phyloP scores from a whole-genome alignment of 2,329 filamentous ascomycete genomes.

The Talaromyces sp. region DNA sequence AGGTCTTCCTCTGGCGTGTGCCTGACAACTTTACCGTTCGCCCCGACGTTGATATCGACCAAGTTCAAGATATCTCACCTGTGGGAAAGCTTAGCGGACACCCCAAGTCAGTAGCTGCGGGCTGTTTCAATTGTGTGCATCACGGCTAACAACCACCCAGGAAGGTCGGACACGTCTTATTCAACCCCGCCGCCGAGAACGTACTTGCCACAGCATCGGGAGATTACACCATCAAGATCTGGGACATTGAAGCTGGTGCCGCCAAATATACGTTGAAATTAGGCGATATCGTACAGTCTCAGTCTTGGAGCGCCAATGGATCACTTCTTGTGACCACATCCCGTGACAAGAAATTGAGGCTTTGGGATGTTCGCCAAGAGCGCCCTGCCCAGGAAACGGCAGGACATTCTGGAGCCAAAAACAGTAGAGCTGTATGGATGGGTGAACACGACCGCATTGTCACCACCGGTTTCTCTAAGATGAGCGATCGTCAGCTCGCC shows the following conservation, averaged over 20 bases:
- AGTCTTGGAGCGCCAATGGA: conserved; percentile 92
- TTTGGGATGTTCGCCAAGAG: conserved; percentile 97
- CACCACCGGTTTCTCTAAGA: conserved; percentile 94
- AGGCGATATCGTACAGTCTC: conserved; percentile 86
- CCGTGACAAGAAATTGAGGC: conserved; percentile 93
- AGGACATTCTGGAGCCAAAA: conserved; percentile 92
- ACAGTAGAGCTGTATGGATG: conserved; percentile 94
- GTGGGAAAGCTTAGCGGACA: conserved; percentile 81
- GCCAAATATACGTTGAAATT: conserved; percentile 75
- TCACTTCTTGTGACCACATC: conserved; percentile 86
- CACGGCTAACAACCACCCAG: conserved; percentile 47
- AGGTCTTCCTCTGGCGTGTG: conserved; percentile 91
- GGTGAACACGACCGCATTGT: conserved; percentile 94
- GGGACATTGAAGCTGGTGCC: conserved; percentile 82
- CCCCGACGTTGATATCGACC: conserved; percentile 70
- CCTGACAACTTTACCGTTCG: conserved; percentile 81
- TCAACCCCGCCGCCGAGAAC: conserved; percentile 94
- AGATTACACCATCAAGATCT: conserved; percentile 91
- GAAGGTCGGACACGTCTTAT: conserved; percentile 96
- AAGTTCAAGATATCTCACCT: conserved; percentile 76
- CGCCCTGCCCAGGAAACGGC: conserved; percentile 76
- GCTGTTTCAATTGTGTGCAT: conserved; percentile 15
- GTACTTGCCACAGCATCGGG: conserved; percentile 92
- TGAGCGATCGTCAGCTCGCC: conserved; percentile 95
- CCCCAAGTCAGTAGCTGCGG: conserved; percentile 60